Evolutionary conservation across 2,329 filamentous ascomycete genomes (phyloP).

Genomic region (Tolypocladium cylindrosporum): DNA sequence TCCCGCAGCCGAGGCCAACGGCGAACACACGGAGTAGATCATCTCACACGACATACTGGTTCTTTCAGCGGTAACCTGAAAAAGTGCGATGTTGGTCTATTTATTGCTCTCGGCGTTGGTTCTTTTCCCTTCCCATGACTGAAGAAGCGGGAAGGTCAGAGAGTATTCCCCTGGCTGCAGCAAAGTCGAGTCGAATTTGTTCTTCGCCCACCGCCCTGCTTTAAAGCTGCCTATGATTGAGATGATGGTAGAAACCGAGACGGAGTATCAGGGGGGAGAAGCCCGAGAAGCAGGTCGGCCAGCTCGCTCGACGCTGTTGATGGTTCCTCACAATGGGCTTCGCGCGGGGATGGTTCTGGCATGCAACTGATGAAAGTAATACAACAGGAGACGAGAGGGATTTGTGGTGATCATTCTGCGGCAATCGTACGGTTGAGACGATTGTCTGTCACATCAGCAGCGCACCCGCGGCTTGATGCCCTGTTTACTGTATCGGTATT

Average conservation of each 20-base stretch:
- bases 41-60: constrained; percentile 15
- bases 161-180: constrained; percentile 32
- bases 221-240: constrained; percentile 19
- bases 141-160: constrained; percentile 30
- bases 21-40: constrained; percentile 41
- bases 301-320: constrained; percentile 3
- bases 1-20: constrained; percentile 41
- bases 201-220: constrained; percentile 17
- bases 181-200: constrained; percentile 25
- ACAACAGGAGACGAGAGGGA: constrained; percentile 4
- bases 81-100: constrained; percentile 33
- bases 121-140: constrained; percentile 29
- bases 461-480: constrained; percentile 4
- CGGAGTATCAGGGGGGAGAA: constrained; percentile 9
- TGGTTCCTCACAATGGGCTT: constrained; percentile 2
- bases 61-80: constrained; percentile 20
- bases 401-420: constrained; percentile 10
- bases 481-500: constrained; percentile 16
- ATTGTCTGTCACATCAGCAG: neutral
- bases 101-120: constrained; percentile 39
- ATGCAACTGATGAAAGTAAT: constrained; percentile 7
- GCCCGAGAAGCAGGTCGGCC: neutral
- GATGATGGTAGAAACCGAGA: constrained; percentile 19
- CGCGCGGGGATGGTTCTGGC: constrained; percentile 5
- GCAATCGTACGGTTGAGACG: constrained; percentile 3